A percentile compares a stretch with the other conserved stretches of the same genome.
Conservation (phyloP, 495 filamentous ascomycete genomes). For the Penicillium egyptiacum region DNA sequence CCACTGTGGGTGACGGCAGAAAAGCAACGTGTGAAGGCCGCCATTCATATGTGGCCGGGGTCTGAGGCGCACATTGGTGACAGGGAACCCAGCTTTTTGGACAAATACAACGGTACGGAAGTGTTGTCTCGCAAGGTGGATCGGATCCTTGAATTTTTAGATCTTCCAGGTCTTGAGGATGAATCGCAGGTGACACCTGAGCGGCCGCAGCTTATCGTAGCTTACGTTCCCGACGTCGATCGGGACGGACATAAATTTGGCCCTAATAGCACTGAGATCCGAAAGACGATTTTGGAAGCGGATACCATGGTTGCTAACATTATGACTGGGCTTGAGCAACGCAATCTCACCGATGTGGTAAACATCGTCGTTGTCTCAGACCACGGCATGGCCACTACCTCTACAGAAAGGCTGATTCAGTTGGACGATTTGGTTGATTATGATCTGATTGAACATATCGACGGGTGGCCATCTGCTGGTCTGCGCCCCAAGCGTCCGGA, state of each 20-base stretch:
- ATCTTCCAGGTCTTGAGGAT: conserved; percentile 69
- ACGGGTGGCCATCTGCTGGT: conserved; percentile 93
- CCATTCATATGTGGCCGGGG: conserved; percentile 98
- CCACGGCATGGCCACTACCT: conserved; percentile 96
- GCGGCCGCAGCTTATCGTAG: conserved; percentile 86
- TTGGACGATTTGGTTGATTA: conserved; percentile 87
- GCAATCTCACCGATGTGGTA: conserved; percentile 84
- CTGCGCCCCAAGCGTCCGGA: conserved; percentile 69
- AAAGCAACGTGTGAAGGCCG: conserved; percentile 67
- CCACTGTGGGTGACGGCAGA: conserved; percentile 94
- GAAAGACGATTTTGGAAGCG: conserved; percentile 66
- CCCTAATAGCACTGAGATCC: conserved; percentile 90
- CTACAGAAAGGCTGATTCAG: conserved; percentile 78
- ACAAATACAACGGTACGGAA: conserved; percentile 81
- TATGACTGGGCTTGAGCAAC: conserved; percentile 71
- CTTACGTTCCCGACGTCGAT: conserved; percentile 93
- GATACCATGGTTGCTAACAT: conserved; percentile 77
- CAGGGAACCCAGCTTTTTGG: conserved; percentile 70
- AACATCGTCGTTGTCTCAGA: conserved; percentile 98
- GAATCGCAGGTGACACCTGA: conserved; percentile 27
- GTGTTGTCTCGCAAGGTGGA: conserved; percentile 68
- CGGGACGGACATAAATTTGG: conserved; percentile 81
- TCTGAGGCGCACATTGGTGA: conserved; percentile 73
- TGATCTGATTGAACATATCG: conserved; percentile 71
- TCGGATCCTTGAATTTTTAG: conserved; percentile 74